Base-by-base conservation (phyloP, 805 yeast species). In the Teunomyces gatunensis region DNA sequence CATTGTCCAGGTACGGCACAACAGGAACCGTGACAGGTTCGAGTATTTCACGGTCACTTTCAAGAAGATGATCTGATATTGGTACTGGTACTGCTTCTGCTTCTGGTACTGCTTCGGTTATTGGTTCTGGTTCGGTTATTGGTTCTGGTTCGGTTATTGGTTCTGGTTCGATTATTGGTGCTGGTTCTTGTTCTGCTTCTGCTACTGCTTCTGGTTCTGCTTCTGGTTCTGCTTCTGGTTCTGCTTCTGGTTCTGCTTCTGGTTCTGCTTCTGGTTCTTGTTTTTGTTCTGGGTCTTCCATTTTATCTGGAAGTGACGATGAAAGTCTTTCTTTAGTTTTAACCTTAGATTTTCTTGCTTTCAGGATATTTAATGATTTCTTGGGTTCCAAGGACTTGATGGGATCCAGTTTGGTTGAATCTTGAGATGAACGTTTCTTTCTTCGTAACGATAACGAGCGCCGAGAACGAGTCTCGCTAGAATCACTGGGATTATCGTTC, bases 361-460 rank as follows among this genome's bases (percentile, higher is more conserved):
- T 34, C 7, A 12, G 25, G 29, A 11, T n/a, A 13, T 21, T 21
- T 3, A 20, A 27, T 12, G 27, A 27, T 7, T 21, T 23, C 29
- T 32, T 32, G 1, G 34, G 18, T 6, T 32, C 17, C 6, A 11
- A 11, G 10, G 34, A 32, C 30, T 30, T 47, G 29, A 17, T 27
- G 6, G 40, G 40, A 6, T 37, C 40, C 29, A 21, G 40, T 21
- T 29, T 12, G 18, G 40, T 23, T 6, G 40, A 23, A 6, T 37
- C 40, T 23, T 20, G 40, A 10, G 40, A 37, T 23, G 40, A 15
- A 18, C 25, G 25, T 23, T 37, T 37, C 40, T 37, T 37, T 37
- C 40, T 37, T n/a, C 40, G 40, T 9, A 37, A 37, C 18, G 40
- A 37, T 12, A 37, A 23, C 40, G 40, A 37, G 28, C 40, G 40